phyloP scores from a whole-genome alignment of 2,329 filamentous ascomycete species.

The Grosmannia serpens region DNA sequence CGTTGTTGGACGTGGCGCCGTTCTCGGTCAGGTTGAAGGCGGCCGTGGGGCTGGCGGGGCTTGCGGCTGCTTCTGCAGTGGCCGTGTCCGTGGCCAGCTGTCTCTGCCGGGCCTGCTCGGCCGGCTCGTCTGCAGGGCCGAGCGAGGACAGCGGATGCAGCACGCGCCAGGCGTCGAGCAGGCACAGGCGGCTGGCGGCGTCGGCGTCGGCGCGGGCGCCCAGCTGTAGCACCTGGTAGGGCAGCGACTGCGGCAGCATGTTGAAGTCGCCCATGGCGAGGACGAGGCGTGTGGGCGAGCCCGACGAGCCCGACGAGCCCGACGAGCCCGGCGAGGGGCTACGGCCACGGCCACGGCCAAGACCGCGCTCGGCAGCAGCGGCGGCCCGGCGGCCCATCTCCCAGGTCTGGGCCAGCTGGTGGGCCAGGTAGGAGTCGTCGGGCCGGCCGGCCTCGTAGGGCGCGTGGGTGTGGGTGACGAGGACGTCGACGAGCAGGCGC shows the following conservation, averaged over 20 bases:
- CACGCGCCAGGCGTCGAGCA: slow-evolving; percentile 75
- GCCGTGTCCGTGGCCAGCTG: not conserved
- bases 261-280: slow-evolving; percentile 91
- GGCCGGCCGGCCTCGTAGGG: slow-evolving; percentile 66
- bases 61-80: not conserved
- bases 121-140: slow-evolving; percentile 54
- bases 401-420: slow-evolving; percentile 89
- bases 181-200: slow-evolving; percentile 44
- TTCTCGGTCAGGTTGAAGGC: slow-evolving; percentile 69
- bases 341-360: slow-evolving; percentile 35
- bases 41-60: slow-evolving; percentile 52
- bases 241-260: slow-evolving; percentile 79
- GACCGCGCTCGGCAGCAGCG: slow-evolving; percentile 50
- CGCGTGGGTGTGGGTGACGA: slow-evolving; percentile 84
- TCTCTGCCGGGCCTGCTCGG: slow-evolving; percentile 48
- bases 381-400: slow-evolving; percentile 84
- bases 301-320: too few species aligned
- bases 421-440: slow-evolving; percentile 71
- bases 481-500: slow-evolving; percentile 62
- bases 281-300: slow-evolving; percentile 67
- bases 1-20: slow-evolving; percentile 76
- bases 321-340: slow-evolving; percentile 26
- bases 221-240: slow-evolving; percentile 59
- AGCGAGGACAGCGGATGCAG: slow-evolving; percentile 75
- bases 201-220: slow-evolving; percentile 24